Conservation (phyloP, 2,329 filamentous ascomycete species). For the Stromatinia cepivora region DNA sequence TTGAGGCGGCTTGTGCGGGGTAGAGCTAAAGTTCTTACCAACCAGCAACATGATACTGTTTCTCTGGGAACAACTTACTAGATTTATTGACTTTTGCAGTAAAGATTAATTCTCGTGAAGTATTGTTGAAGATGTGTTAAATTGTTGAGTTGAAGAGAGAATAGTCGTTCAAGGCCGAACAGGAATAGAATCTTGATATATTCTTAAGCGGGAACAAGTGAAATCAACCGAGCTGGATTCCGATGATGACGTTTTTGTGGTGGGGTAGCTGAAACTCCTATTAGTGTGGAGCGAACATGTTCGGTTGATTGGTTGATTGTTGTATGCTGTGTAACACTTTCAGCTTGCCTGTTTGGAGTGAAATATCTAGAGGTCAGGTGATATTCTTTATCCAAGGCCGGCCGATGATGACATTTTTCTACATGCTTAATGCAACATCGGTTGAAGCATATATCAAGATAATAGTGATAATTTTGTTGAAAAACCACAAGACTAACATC, state of each 20-base stretch:
- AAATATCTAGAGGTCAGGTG: not conserved
- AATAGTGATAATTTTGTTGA: no score
- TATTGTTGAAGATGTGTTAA: not conserved
- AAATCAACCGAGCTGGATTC: not conserved
- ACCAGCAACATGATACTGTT: not conserved
- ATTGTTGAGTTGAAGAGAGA: not conserved
- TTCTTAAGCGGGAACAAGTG: not conserved
- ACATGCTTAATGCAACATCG: no score
- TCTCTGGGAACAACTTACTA: not conserved
- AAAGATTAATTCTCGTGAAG: not conserved
- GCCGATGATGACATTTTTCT: no score
- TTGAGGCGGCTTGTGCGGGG: conserved; percentile 16
- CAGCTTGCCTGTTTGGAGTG: not conserved
- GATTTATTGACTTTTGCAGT: not conserved
- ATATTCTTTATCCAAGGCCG: no score
- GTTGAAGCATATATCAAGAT: no score
- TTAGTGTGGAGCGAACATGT: not conserved
- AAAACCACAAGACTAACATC: no score
- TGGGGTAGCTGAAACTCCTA: conserved; percentile 17
- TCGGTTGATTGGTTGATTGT: not conserved
- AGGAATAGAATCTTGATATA: not conserved
- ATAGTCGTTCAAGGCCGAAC: not conserved
- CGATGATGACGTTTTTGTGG: conserved; percentile 18
- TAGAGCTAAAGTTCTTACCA: not conserved
- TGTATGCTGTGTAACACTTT: not conserved